Percentiles rank a stretch among this genome's conserved stretches.
Evolutionary conservation across 1,139 yeast species (phyloP).

Genomic region (Candida pseudoviswanathii): DNA sequence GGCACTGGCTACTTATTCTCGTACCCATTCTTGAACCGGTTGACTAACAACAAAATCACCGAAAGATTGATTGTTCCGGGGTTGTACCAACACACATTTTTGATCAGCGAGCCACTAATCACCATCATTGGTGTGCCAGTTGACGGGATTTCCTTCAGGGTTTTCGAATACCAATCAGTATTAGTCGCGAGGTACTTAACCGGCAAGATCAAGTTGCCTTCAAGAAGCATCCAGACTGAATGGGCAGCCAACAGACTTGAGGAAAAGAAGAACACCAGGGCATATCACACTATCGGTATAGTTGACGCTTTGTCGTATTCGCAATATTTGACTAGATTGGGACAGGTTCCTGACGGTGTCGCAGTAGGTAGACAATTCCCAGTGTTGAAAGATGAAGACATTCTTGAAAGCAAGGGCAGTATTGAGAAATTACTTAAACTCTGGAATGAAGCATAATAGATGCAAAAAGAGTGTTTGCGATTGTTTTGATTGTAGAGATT

Average conservation of each 20-base stretch:
- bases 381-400: conserved; percentile 27
- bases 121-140: conserved; percentile 44
- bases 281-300: conserved; percentile 44
- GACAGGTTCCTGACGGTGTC: conserved; percentile 23
- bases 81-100: conserved; percentile 42
- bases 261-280: conserved; percentile 33
- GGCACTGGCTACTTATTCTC: conserved; percentile 50
- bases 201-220: conserved; percentile 34
- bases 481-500: too few species aligned
- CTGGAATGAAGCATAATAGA: conserved; percentile 15
- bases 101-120: conserved; percentile 37
- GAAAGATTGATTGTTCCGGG: conserved; percentile 34
- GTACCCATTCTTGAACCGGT: conserved; percentile 40
- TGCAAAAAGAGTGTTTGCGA: too few species aligned
- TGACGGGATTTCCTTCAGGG: conserved; percentile 42
- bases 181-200: conserved; percentile 34
- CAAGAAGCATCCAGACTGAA: conserved; percentile 26
- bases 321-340: conserved; percentile 26
- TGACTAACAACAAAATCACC: conserved; percentile 25
- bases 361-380: conserved; percentile 39
- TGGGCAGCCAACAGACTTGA: conserved; percentile 34
- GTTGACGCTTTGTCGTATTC: conserved; percentile 25
- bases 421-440: conserved; percentile 21
- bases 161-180: conserved; percentile 46
- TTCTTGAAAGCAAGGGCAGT: conserved; percentile 21